phyloP scores from a whole-genome alignment of 345 rosid genomes.

The Eucalyptus sp. region DNA sequence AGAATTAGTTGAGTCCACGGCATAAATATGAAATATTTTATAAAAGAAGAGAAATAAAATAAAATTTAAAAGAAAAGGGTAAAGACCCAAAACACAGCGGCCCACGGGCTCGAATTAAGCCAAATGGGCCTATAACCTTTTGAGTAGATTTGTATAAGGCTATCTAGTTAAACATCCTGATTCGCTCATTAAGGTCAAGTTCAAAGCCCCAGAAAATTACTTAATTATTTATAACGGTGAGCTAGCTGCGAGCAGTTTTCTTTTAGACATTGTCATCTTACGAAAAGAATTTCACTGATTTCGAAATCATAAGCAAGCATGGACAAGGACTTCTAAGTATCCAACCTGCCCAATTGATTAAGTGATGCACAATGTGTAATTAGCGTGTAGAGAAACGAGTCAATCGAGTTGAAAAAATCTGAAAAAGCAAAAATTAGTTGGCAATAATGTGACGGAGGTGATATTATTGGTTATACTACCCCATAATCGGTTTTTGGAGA shows the following conservation, averaged over 20 bases:
- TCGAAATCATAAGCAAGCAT: neutral
- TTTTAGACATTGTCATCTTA: neutral
- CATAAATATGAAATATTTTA: neutral
- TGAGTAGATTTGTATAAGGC: neutral
- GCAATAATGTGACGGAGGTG: accelerated
- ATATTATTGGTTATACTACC: accelerated
- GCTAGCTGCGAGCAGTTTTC: neutral
- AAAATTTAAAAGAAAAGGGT: accelerated
- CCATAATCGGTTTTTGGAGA: accelerated
- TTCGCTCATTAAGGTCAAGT: neutral
- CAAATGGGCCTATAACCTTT: neutral
- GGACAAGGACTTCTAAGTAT: neutral
- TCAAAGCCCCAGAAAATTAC: neutral
- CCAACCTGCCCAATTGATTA: neutral
- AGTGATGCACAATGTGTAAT: neutral
- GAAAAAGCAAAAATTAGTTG: neutral
- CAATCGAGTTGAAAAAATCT: too few species aligned
- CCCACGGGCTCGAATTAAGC: neutral
- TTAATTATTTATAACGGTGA: neutral
- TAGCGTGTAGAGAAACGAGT: too few species aligned
- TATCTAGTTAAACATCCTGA: neutral
- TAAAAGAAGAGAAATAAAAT: accelerated
- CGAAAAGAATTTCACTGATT: neutral
- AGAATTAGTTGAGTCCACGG: neutral
- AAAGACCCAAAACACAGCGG: neutral